A percentile compares a stretch with the other conserved stretches of the same genome.
phyloP scores from a whole-genome alignment of 352 stramenopile species.

The Pythium vanterpoolii region DNA sequence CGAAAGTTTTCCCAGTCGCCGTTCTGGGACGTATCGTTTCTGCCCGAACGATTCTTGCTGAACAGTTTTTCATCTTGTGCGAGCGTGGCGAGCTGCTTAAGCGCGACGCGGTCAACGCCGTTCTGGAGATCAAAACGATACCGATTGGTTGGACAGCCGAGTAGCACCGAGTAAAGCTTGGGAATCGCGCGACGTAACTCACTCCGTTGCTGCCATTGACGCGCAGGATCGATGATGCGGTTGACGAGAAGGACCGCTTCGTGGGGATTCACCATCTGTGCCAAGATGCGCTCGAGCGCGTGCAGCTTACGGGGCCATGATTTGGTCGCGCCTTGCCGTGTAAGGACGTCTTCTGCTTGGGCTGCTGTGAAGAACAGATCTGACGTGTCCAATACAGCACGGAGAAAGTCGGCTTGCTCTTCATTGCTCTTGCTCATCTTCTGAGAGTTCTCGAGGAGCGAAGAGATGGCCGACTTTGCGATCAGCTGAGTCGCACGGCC shows the following conservation, averaged over 20 bases:
- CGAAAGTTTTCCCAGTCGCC: slow-evolving; percentile 90
- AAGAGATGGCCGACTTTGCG: slow-evolving; percentile 34
- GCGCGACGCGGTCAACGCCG: slow-evolving; percentile 35
- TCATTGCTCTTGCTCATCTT: slow-evolving; percentile 42
- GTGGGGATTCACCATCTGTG: slow-evolving; percentile 60
- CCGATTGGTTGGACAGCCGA: slow-evolving; percentile 64
- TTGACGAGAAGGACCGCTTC: slow-evolving; percentile 45
- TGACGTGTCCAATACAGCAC: slow-evolving; percentile 45
- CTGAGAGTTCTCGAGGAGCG: slow-evolving; percentile 40
- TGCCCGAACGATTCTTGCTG: slow-evolving; percentile 45
- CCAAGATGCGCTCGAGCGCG: slow-evolving; percentile 39
- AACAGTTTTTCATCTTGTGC: slow-evolving; percentile 74
- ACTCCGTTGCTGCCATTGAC: slow-evolving; percentile 56
- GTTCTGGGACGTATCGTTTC: slow-evolving; percentile 74
- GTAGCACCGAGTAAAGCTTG: slow-evolving; percentile 50
- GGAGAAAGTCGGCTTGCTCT: slow-evolving; percentile 60
- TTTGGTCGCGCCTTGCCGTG: slow-evolving; percentile 38
- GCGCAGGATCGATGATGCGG: slow-evolving; percentile 35
- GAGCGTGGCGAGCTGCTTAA: slow-evolving; percentile 59
- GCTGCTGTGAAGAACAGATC: slow-evolving; percentile 62
- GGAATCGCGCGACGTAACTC: slow-evolving; percentile 56
- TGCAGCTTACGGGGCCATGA: slow-evolving; percentile 29
- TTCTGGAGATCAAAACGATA: slow-evolving; percentile 59
- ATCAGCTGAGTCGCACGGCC: slow-evolving; percentile 21
- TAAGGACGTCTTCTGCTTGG: slow-evolving; percentile 64